phyloP scores from a whole-genome alignment of 768 basidiomycete genomes.

The Pleurotus pulmonarius region DNA sequence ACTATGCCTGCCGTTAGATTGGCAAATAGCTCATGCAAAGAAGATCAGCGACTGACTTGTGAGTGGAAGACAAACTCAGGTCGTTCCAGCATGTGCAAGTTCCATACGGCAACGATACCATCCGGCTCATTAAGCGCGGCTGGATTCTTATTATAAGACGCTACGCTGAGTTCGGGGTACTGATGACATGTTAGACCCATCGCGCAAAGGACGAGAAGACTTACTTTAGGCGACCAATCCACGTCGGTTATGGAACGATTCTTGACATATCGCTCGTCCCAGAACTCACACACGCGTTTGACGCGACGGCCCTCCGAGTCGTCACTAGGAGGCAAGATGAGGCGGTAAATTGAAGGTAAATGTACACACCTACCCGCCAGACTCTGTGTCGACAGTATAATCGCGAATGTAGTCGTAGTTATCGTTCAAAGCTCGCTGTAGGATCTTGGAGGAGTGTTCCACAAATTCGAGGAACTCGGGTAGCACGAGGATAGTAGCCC shows the following conservation, averaged over 20 bases:
- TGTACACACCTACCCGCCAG: constrained; percentile 61
- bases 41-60: constrained; percentile 56
- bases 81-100: constrained; percentile 88
- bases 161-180: constrained; percentile 95
- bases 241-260: constrained; percentile 94
- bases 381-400: constrained; percentile 87
- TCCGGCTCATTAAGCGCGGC: constrained; percentile 93
- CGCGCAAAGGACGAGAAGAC: constrained; percentile 2
- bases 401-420: constrained; percentile 96
- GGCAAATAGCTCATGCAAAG: not conserved
- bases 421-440: constrained; percentile 92
- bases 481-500: constrained; percentile 73
- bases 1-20: constrained; percentile 45
- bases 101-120: constrained; percentile 97
- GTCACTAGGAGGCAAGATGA: constrained; percentile 46
- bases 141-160: constrained; percentile 97
- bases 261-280: constrained; percentile 86
- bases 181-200: constrained; percentile 24
- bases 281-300: constrained; percentile 92
- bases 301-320: constrained; percentile 88
- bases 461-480: constrained; percentile 94
- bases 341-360: not conserved
- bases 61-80: constrained; percentile 99
- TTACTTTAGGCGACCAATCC: constrained; percentile 96
- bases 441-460: constrained; percentile 90